Base-by-base conservation (phyloP, 306 rosid genomes). In the Senna siamea region DNA sequence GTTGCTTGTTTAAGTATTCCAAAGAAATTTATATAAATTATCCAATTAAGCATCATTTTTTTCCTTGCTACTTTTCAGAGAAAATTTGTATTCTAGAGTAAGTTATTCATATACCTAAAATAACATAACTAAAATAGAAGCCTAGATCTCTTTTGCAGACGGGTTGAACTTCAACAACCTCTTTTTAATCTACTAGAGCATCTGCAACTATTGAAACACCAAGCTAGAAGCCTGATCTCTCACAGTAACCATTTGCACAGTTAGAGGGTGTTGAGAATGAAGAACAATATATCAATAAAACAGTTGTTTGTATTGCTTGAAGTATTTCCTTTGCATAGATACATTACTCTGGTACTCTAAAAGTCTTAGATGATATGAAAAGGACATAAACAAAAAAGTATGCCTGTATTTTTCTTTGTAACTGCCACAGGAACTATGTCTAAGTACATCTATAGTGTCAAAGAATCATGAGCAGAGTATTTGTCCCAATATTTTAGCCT, bases 71-170 rank as follows among this genome's bases (percentile, higher is more conserved):
- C 3, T 26, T 1, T 57, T 23, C 9, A 26, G 19, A 32, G 23
- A 59, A 34, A 58, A 14, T 58, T 0, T 10, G 3, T 13, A 12
- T 55, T 70, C 63, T 38, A 57, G 6, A 41, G 34, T 38, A 7
- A 43, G 38, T n/a, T 75, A 47, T 44, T 64, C 57, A 50, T 69
- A 26, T 40, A 23, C 59, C 54, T n/a, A 44, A 43, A 54, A 30
- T 28, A 67, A 59, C 12, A 66, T 52, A 69, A 18, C 57, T 44
- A 73, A 41, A 26, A 14, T 26, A n/a, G 22, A 14, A 58, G 64
- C 64, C 64, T 61, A 61, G 15, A 37, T 61, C 67, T 17, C 47
- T 53, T 65, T 62, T 28, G 77, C 66, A 62, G 53, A 37, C 47
- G 6, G n/a, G 34, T 26, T 46, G 34, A 52, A 70, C 67, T 60